phyloP scores from a whole-genome alignment of 495 filamentous ascomycete genomes.

The Xylona heveae region DNA sequence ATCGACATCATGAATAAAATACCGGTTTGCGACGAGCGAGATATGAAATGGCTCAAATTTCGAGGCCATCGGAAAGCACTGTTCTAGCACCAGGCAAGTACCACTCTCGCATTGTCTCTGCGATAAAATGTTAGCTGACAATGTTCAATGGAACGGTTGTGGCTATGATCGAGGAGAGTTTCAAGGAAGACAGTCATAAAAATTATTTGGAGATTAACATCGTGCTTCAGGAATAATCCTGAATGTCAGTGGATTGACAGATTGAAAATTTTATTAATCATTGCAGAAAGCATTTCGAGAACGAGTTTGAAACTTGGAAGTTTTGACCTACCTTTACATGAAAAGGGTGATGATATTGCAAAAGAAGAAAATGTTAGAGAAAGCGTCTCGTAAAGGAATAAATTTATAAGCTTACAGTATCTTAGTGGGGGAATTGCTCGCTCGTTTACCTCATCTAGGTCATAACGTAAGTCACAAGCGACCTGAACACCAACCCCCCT shows the following conservation, averaged over 20 bases:
- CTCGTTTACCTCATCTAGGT: too few relatives aligned
- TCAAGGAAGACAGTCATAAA: constrained; percentile 1
- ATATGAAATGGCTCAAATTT: constrained; percentile 43
- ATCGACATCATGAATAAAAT: constrained; percentile 75
- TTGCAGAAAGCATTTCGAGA: constrained; percentile 11
- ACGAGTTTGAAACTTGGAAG: too few relatives aligned
- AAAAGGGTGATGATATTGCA: too few relatives aligned
- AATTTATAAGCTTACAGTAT: too few relatives aligned
- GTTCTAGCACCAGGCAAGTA: background rate
- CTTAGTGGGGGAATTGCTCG: too few relatives aligned
- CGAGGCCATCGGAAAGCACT: background rate
- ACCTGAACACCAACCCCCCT: too few relatives aligned
- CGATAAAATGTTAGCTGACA: background rate
- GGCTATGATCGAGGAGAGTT: background rate
- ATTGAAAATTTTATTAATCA: constrained; percentile 54
- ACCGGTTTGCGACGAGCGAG: constrained; percentile 57
- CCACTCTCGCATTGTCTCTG: background rate
- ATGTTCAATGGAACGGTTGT: too few relatives aligned
- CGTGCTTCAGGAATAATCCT: constrained; percentile 3
- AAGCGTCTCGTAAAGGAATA: too few relatives aligned
- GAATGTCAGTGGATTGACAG: constrained; percentile 75
- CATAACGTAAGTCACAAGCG: too few relatives aligned
- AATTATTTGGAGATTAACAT: constrained; percentile 13
- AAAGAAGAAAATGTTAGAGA: too few relatives aligned
- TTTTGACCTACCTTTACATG: too few relatives aligned